Conservation (phyloP, 352 stramenopile species). For the Phytophthora constricta region DNA sequence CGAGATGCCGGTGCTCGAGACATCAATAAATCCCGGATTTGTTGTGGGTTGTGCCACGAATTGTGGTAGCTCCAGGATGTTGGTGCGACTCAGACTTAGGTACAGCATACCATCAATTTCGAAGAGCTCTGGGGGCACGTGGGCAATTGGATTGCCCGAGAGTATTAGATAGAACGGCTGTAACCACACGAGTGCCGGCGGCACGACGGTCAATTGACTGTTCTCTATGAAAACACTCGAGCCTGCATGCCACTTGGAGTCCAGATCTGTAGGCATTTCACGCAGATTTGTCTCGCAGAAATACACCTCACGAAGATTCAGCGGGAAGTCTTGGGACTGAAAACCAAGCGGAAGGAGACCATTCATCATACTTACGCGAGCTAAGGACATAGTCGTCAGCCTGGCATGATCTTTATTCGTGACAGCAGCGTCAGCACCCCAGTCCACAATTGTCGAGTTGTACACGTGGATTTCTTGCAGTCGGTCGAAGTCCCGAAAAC, state of each 20-base stretch:
- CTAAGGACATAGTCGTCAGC: constrained; percentile 33
- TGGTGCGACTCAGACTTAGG: constrained; percentile 2
- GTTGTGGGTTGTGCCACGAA: neutral
- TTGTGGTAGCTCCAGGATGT: constrained; percentile 2
- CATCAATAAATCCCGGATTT: neutral
- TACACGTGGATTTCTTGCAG: constrained; percentile 41
- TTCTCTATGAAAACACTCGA: constrained; percentile 1
- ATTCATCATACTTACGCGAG: constrained; percentile 32
- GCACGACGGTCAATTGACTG: neutral
- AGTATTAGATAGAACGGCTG: constrained; percentile 3
- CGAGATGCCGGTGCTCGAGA: constrained; percentile 14
- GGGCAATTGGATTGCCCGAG: constrained; percentile 4
- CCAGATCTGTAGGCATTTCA: constrained; percentile 33
- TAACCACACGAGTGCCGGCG: neutral
- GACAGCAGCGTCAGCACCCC: constrained; percentile 25
- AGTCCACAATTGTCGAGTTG: constrained; percentile 39
- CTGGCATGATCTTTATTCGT: constrained; percentile 26
- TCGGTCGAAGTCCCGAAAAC: constrained; percentile 31
- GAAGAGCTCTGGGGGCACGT: constrained; percentile 7
- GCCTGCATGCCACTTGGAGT: constrained; percentile 27
- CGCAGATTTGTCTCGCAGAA: constrained; percentile 31
- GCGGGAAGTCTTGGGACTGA: constrained; percentile 34
- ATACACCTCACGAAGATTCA: constrained; percentile 26
- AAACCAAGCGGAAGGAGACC: constrained; percentile 39
- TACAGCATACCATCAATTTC: neutral